These are phyloP conservation scores for Ophiobolus disseminans DNA, from an alignment of 2,329 filamentous ascomycete species.

Conservation along the genomic window DNA sequence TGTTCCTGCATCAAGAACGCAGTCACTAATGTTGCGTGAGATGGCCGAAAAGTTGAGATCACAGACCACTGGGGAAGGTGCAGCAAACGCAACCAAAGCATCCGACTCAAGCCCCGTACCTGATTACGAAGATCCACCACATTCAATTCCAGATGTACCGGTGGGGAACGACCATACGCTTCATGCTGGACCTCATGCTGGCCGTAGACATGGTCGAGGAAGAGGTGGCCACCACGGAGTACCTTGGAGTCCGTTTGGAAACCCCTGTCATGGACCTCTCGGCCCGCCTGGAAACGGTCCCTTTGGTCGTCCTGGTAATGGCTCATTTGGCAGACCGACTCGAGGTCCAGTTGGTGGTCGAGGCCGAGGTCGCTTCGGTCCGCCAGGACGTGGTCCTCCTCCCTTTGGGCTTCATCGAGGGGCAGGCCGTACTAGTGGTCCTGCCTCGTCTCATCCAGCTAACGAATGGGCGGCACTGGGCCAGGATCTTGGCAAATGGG, in stretches of 20 bases:
- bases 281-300: conserved; percentile 12
- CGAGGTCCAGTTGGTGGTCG: conserved; percentile 11
- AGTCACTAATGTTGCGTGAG: conserved; percentile 21
- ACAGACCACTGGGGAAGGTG: too few species aligned
- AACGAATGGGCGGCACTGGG: conserved; percentile 25
- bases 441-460: conserved; percentile 11
- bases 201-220: neutral
- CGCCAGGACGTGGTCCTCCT: conserved; percentile 12
- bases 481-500: conserved; percentile 33
- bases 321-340: conserved; percentile 6
- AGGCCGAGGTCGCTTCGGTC: neutral
- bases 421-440: neutral
- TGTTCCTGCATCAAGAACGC: conserved; percentile 23
- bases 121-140: conserved; percentile 29
- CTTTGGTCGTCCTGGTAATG: conserved; percentile 10
- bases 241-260: conserved; percentile 25
- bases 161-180: neutral
- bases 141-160: conserved; percentile 29
- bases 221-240: conserved; percentile 4
- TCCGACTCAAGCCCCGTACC: neutral
- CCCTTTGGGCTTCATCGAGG: neutral
- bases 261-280: conserved; percentile 13
- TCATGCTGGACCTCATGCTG: neutral
- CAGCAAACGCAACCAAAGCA: neutral
- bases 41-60: too few species aligned